Evolutionary conservation across 2,329 filamentous ascomycete species (phyloP).

Genomic region (Ascosphaera aggregata): DNA sequence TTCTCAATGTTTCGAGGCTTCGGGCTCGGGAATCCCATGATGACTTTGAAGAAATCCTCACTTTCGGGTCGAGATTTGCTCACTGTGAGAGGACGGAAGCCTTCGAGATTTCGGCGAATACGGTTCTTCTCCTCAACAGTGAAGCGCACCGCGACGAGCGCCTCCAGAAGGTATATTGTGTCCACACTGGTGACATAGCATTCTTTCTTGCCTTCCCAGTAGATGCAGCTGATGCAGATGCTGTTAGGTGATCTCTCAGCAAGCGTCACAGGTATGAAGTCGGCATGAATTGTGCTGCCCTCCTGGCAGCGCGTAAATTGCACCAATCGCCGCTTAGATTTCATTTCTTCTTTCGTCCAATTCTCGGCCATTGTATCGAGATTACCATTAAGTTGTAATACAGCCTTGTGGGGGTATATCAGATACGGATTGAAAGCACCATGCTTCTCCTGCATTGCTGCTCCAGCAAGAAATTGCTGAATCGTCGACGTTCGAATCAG

Average conservation of each 20-base stretch:
- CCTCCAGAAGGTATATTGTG: slow-evolving; percentile 84
- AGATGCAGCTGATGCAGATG: slow-evolving; percentile 94
- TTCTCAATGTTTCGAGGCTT: slow-evolving; percentile 98
- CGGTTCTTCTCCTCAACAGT: slow-evolving; percentile 97
- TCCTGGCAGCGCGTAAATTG: slow-evolving; percentile 65
- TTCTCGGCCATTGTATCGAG: slow-evolving; percentile 60
- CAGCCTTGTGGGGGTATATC: slow-evolving; percentile 63
- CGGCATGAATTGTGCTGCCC: slow-evolving; percentile 58
- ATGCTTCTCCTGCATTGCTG: slow-evolving; percentile 23
- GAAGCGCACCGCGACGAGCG: slow-evolving; percentile 66
- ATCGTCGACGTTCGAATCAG: slow-evolving; percentile 46
- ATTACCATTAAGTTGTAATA: slow-evolving; percentile 66
- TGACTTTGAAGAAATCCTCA: slow-evolving; percentile 96
- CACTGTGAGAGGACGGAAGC: slow-evolving; percentile 77
- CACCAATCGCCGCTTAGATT: slow-evolving; percentile 60
- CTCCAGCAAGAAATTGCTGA: slow-evolving; percentile 21
- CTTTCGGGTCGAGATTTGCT: slow-evolving; percentile 82
- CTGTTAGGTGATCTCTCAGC: slow-evolving; percentile 63
- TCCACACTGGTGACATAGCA: slow-evolving; percentile 94
- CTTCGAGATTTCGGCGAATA: slow-evolving; percentile 85
- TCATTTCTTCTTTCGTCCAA: slow-evolving; percentile 66
- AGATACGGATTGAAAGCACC: slow-evolving; percentile 52
- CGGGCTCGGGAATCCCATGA: slow-evolving; percentile 89
- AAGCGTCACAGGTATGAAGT: slow-evolving; percentile 54
- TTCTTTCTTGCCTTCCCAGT: slow-evolving; percentile 77